Percentiles rank a stretch among this genome's conserved stretches.
Evolutionary conservation across 768 basidiomycete genomes (phyloP).

Genomic region (Multifurca ochricompacta): DNA sequence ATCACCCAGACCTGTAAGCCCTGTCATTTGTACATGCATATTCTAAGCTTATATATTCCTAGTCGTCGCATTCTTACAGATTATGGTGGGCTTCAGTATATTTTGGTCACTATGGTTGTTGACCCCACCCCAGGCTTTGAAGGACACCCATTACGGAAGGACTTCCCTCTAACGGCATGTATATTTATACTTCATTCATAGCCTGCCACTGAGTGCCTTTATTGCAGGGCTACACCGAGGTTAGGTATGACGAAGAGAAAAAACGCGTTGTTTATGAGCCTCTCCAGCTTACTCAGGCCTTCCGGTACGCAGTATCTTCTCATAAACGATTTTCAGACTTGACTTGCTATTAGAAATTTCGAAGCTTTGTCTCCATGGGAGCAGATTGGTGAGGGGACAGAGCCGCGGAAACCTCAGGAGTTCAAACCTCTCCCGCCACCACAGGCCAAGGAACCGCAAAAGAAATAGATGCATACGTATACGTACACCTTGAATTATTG

Average conservation of each 20-base stretch:
- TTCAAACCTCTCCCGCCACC: conserved; percentile 70
- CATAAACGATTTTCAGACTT: background rate
- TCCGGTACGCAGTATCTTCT: conserved; percentile 56
- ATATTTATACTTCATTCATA: background rate
- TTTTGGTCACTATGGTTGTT: conserved; percentile 4
- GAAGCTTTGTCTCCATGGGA: conserved; percentile 94
- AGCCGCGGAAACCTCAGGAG: conserved; percentile 52
- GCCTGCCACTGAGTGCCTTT: background rate
- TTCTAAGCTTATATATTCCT: conserved; percentile 18
- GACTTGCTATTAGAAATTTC: conserved; percentile 62
- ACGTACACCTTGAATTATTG: conserved; percentile 4
- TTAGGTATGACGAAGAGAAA: conserved; percentile 95
- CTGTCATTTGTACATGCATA: background rate
- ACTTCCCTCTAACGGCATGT: conserved; percentile 92
- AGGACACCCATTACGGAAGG: conserved; percentile 95
- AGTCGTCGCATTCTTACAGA: conserved; percentile 97
- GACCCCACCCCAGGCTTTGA: conserved; percentile 62
- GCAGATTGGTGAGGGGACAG: conserved; percentile 68
- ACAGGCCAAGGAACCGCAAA: conserved; percentile 64
- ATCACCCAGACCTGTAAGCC: conserved; percentile 91
- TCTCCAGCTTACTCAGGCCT: conserved; percentile 94
- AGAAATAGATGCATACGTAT: conserved; percentile 48
- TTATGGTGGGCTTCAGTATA: conserved; percentile 54
- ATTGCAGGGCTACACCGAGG: conserved; percentile 90
- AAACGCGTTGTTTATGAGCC: conserved; percentile 98